These are phyloP conservation scores for Suillus occidentalis DNA, from an alignment of 768 basidiomycete species.

Conservation along the genomic window DNA sequence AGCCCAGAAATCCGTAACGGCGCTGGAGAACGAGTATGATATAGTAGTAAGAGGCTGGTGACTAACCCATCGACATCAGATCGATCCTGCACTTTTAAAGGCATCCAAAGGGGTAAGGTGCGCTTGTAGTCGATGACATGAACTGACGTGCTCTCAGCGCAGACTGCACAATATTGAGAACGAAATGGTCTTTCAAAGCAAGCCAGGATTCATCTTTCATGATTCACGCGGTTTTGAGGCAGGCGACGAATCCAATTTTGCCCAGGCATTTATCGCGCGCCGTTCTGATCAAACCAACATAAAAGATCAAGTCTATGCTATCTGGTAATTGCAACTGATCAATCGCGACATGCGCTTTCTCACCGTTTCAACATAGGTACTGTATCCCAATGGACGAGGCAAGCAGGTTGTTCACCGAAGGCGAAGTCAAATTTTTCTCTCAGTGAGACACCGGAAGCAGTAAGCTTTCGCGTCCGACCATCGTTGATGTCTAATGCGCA, in stretches of 20 bases:
- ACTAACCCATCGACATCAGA: slow-evolving; percentile 1
- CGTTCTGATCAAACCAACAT: not conserved
- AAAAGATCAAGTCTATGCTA: slow-evolving; percentile 31
- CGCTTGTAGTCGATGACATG: not conserved
- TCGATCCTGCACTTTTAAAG: not conserved
- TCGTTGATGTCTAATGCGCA: not conserved
- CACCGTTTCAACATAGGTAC: slow-evolving; percentile 33
- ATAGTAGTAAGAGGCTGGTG: not conserved
- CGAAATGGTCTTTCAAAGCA: not conserved
- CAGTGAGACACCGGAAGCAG: slow-evolving; percentile 10
- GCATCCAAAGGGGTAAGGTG: slow-evolving; percentile 1
- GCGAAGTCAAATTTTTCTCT: slow-evolving; percentile 26
- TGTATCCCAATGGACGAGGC: slow-evolving; percentile 33
- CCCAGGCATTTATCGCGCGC: not conserved
- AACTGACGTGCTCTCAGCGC: slow-evolving; percentile 2
- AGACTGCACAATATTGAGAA: slow-evolving; percentile 14
- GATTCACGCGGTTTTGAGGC: not conserved
- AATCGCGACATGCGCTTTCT: not conserved
- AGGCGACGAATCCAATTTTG: not conserved
- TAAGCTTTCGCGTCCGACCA: not conserved
- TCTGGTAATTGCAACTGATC: slow-evolving; percentile 30
- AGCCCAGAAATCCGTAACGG: slow-evolving; percentile 29
- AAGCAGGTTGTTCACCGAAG: slow-evolving; percentile 25
- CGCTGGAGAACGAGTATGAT: not conserved
- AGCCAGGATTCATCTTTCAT: not conserved